Conservation (phyloP, 75 land plant species). For the Selaginella moellendorffii region DNA sequence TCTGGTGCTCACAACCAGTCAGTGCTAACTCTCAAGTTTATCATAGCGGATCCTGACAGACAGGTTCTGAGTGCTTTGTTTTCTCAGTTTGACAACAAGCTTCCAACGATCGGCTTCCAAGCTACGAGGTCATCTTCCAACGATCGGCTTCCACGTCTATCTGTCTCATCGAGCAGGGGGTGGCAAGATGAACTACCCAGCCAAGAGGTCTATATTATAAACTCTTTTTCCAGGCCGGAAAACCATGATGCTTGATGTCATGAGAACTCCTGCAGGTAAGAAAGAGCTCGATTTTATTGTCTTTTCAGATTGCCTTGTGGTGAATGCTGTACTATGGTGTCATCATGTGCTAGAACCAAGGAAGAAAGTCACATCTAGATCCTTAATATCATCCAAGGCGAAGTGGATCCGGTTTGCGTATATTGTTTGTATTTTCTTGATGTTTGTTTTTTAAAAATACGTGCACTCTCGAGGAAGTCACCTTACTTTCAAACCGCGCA, state of each 20-base stretch:
- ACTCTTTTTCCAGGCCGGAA: conserved; percentile 81
- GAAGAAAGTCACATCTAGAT: conserved; percentile 99
- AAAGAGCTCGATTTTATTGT: background rate
- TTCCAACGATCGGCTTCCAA: too few species aligned
- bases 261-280: conserved; percentile 93
- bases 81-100: too few species aligned
- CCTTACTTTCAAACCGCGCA: conserved; percentile 99
- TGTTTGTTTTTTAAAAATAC: background rate
- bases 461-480: conserved; percentile 80
- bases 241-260: conserved; percentile 96
- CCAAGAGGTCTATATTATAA: too few species aligned
- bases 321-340: conserved; percentile 58
- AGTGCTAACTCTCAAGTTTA: too few species aligned
- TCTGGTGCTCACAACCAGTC: too few species aligned
- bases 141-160: too few species aligned
- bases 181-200: too few species aligned
- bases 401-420: conserved; percentile 86
- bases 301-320: background rate
- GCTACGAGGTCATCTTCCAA: too few species aligned
- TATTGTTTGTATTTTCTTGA: background rate
- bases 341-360: conserved; percentile 95
- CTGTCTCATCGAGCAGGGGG: too few species aligned
- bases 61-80: too few species aligned
- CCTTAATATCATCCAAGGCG: conserved; percentile 95
- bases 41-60: too few species aligned